Evolutionary conservation across 768 basidiomycete genomes (phyloP), one percentile per base, ranked within the genome.

Genomic region (Pleurotus djamor): DNA sequence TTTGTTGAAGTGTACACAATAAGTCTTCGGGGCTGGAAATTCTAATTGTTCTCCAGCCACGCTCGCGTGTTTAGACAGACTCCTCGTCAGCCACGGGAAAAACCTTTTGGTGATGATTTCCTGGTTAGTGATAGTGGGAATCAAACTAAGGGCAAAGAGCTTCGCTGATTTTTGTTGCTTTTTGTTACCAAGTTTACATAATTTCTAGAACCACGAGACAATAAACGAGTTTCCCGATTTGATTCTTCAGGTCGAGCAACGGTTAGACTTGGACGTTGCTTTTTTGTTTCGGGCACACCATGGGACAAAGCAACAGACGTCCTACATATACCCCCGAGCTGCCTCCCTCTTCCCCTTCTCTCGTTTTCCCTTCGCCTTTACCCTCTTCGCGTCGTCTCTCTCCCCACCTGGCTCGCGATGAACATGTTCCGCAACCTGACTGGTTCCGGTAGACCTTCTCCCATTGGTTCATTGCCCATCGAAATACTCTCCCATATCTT

Each of bases 401-500:
- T 14, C 36, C 21, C 59, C 21, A 14, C 48, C 48, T 9, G 33
- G 52, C 48, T 49, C 47, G 17, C 34, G 1, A 59, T 38, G 36
- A 34, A 50, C 38, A 54, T 17, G 35, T 32, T 5, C 37, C 34
- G 13, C 37, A 38, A 12, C 28, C 33, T 49, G 47, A 9, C 34
- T 17, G 21, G 21, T 14, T 43, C 21, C 34, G 33, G 35, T 28
- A 36, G 17, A 4, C 50, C 50, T 51, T 48, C 72, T 12, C 73
- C 77, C 3, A 76, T 83, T 56, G 64, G 72, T 63, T 68, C 61
- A 21, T 78, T 87, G 28, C 85, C 86, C 6, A 76, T 80, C 36
- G 85, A 87, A 69, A 75, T 86, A 5, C 74, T 87, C 33, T 79
- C 84, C 0, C 76, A 82, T 54, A 80, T 88, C 59, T 85, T 88